Evolutionary conservation across 768 basidiomycete genomes (phyloP).

Genomic region (Pilatotrama ljubarskyi): DNA sequence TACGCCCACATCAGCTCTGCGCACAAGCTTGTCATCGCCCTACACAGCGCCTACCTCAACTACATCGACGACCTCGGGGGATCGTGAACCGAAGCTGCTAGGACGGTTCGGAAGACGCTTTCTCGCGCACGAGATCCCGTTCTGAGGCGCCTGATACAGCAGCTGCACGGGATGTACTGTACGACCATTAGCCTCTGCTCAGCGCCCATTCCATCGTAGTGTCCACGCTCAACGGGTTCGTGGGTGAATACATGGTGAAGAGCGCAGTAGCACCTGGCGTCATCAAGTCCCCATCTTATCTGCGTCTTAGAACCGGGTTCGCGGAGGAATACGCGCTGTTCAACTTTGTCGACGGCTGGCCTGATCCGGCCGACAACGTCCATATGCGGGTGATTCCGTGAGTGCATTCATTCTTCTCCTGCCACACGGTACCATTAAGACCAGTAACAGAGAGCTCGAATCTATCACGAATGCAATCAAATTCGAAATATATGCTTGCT

Average conservation of each 20-base stretch:
- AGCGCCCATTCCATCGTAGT: slow-evolving; percentile 27
- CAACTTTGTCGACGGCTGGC: slow-evolving; percentile 29
- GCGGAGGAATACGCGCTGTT: slow-evolving; percentile 37
- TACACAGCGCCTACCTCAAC: slow-evolving; percentile 7
- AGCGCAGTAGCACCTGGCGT: slow-evolving; percentile 30
- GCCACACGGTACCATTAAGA: no score
- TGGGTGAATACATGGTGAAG: slow-evolving; percentile 35
- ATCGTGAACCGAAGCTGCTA: slow-evolving; percentile 26
- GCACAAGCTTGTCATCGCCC: slow-evolving; percentile 1
- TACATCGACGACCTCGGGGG: slow-evolving; percentile 35
- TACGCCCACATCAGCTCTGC: neutral
- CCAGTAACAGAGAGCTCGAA: no score
- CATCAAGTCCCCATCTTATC: slow-evolving; percentile 29
- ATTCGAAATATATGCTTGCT: no score
- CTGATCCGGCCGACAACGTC: slow-evolving; percentile 26
- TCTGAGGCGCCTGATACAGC: slow-evolving; percentile 35
- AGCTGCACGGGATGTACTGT: slow-evolving; percentile 33
- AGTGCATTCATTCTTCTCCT: neutral
- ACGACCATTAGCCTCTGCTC: slow-evolving; percentile 30
- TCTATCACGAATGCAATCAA: no score
- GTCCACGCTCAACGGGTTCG: slow-evolving; percentile 37
- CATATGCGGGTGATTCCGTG: slow-evolving; percentile 41
- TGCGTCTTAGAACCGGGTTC: slow-evolving; percentile 33
- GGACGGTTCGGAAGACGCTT: slow-evolving; percentile 30
- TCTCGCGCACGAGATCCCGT: no score